Base-by-base conservation (phyloP, 2,329 filamentous ascomycete genomes). In the Penicillium decumbens region DNA sequence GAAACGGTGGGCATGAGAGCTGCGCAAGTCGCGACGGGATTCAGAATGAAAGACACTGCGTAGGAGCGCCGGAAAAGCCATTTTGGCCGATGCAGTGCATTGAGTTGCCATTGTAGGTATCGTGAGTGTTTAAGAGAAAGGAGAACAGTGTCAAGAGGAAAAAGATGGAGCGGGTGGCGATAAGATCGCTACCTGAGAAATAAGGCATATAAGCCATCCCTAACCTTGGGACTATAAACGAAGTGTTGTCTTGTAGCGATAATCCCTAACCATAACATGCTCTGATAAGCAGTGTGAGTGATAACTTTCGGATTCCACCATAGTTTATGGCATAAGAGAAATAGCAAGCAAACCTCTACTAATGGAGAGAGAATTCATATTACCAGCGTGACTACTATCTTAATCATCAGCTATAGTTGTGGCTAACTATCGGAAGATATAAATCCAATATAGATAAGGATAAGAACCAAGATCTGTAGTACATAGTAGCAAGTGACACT, bases 11-110 rank as follows among this genome's bases (percentile, higher is more conserved):
- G 43, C 38, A 43, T 25, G 30, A 37, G 47, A 49, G 33, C 45
- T 24, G 41, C 50, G 46, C 29, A 55, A 23, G 13, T 55, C 48
- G 29, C 45, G 41, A 30, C 52, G 47, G 35, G 60, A 43, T 28
- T 67, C 60, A 7, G 61, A 53, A 33, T 53, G 58, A 28, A 63
- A 62, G 10, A 65, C 43, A 41, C 53, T 58, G 43, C 55, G 59
- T 12, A 68, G 47, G 8, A 63, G 35, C 4, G 47, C 55, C 9
- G 67, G 55, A 10, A 68, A 48, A 25, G 59, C 55, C 47, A 66
- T 40, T 10, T 44, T 63, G 2, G 62, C 55, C n/a, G 65, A 62
- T 3, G 57, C 53, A 40, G 54, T 30, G 41, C 60, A 67, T 41
- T 54, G 49, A 8, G 41, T 45, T 13, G 51, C 49, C 62, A 67